Base-by-base conservation (phyloP, 345 rosid genomes). In the Linum tenue region DNA sequence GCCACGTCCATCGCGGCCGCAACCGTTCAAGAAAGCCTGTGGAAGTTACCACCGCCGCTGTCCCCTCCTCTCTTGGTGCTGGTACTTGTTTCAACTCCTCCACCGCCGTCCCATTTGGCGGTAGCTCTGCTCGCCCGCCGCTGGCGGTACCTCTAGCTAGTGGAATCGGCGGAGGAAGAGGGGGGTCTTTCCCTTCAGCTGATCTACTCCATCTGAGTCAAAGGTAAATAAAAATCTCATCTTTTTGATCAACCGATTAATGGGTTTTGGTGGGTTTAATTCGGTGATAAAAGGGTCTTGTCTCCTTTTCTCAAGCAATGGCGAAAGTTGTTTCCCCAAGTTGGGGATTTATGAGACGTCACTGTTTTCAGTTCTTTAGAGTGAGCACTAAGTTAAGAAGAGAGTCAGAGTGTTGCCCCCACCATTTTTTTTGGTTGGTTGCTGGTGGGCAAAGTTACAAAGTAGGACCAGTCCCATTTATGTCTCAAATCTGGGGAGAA, bases 21-120 rank as follows among this genome's bases (percentile, higher is more conserved):
- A 92, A 88, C 88, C 97, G 97, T 90, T 90, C 97, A 88, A 92
- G 97, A 92, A 92, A 92, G 99, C 97, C 94, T 86, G 97, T 90
- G 97, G 99, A 92, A 88, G 78, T 82, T 66, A 35, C 81, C 55
- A 3, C 70, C 5, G 58, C 68, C 60, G 38, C 63, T 8, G 61
- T 62, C 14, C 15, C 67, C n/a, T 48, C 37, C 59, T 22, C 31
- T 22, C 31, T 22, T 22, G 31, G 59, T 9, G 78, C 68, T 55
- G 59, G 60, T 36, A 64, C 73, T 1, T 64, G 65, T 57, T 37
- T 38, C 56, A 51, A 16, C n/a, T 0, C 22, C 50, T 71, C 64
- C 68, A 22, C 66, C 41, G 9, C 48, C 15, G 4, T 69, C 22
- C 12, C 73, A 11, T 11, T 40, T 12, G 55, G 60, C 10, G 36